Conservation (phyloP, 192 early-diverging fungal species). For the Backusella mclennaniae region DNA sequence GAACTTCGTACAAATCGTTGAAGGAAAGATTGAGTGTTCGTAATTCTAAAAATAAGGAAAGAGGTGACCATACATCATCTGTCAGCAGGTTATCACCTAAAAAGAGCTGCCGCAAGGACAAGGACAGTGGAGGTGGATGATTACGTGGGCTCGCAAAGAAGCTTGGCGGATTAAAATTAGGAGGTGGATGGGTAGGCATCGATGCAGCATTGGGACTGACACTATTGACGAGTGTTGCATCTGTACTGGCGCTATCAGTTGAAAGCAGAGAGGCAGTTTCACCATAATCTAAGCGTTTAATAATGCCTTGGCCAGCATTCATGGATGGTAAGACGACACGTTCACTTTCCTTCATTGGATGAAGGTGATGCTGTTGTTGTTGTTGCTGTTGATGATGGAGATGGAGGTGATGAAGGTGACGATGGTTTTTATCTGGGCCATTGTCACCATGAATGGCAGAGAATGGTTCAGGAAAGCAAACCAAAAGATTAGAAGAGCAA, state of each 20-base stretch:
- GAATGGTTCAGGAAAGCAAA: conserved; percentile 74
- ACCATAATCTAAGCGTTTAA: conserved; percentile 17
- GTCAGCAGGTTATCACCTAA: conserved; percentile 84
- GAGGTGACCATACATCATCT: conserved; percentile 75
- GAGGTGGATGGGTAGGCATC: conserved; percentile 39
- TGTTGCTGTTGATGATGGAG: conserved; percentile 20
- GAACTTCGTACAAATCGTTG: conserved; percentile 83
- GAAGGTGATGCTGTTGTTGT: neutral
- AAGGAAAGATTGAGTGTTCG: conserved; percentile 77
- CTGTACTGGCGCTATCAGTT: neutral
- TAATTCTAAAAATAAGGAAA: conserved; percentile 74
- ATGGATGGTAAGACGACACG: conserved; percentile 37
- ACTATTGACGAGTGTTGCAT: conserved; percentile 4
- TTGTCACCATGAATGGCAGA: conserved; percentile 8
- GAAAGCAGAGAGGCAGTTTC: conserved; percentile 12
- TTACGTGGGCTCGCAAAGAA: conserved; percentile 51
- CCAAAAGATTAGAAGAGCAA: conserved; percentile 77
- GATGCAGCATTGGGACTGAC: neutral
- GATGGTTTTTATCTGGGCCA: neutral
- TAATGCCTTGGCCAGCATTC: conserved; percentile 42
- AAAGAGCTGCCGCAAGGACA: conserved; percentile 59
- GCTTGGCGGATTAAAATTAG: conserved; percentile 46
- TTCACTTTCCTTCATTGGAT: conserved; percentile 44
- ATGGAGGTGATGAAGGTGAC: neutral
- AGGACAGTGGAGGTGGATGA: conserved; percentile 53